These are phyloP conservation scores for Calonectria henricotiae DNA, from an alignment of 2,329 filamentous ascomycete genomes.

Conservation along the genomic window DNA sequence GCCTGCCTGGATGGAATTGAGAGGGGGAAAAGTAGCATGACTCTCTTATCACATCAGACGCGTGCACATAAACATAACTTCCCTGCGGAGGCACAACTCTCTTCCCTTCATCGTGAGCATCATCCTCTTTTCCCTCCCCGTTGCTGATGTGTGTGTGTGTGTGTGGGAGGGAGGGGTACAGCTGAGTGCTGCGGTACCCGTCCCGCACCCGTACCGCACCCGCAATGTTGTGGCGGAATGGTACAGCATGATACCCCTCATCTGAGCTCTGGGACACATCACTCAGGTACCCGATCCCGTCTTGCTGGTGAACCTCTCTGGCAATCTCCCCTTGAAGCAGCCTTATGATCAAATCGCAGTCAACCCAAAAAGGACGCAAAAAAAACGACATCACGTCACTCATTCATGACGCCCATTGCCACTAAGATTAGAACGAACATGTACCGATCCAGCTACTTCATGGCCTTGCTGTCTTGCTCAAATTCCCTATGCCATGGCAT, in stretches of 20 bases:
- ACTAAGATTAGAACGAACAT: slow-evolving; percentile 1
- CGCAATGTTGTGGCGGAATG: not conserved
- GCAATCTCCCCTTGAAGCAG: slow-evolving; percentile 6
- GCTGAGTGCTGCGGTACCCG: not conserved
- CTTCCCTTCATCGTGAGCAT: not conserved
- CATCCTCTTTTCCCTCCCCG: not conserved
- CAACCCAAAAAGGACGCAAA: slow-evolving; percentile 35
- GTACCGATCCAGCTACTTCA: not conserved
- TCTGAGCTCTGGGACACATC: slow-evolving; percentile 8
- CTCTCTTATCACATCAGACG: not conserved
- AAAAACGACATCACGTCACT: slow-evolving; percentile 17
- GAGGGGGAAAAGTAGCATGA: slow-evolving; percentile 14
- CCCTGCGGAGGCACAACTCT: slow-evolving; percentile 1
- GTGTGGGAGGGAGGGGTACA: slow-evolving; percentile 15
- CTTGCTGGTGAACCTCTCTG: slow-evolving; percentile 26
- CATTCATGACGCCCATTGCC: not conserved
- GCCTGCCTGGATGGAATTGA: not conserved
- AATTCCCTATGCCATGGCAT: slow-evolving; percentile 13
- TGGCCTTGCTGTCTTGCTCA: not conserved
- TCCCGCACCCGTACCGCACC: slow-evolving; percentile 1
- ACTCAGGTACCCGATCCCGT: slow-evolving; percentile 33
- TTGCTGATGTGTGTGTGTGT: not conserved
- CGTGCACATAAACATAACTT: not conserved
- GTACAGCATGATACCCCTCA: slow-evolving; percentile 13
- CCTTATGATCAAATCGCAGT: slow-evolving; percentile 24